Evolutionary conservation across 148 eudicot genomes (phyloP), one percentile per base, ranked within the genome.

Genomic region (Camellia sinensis): DNA sequence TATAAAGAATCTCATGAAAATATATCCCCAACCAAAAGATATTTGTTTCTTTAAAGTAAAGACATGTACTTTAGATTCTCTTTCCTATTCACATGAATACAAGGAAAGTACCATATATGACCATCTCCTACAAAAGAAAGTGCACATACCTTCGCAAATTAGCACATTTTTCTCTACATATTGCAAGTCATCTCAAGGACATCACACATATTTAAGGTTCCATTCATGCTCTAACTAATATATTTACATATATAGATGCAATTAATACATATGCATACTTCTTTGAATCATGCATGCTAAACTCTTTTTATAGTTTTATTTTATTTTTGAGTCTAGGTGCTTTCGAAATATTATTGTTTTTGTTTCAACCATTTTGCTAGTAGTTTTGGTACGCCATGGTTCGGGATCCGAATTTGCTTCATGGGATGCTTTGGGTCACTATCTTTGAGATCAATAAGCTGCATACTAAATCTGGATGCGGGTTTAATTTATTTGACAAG

Each of bases 401-500:
- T 41, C 73, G 43, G 73, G 29, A 0, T 43, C 73, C 18, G 11
- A 46, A 67, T 3, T 69, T 69, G 29, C 73, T 69, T 6, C 73
- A 69, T 69, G 73, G 73, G 73, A 69, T 22, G 53, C 73, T 69
- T 44, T 5, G 17, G 3, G 73, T 69, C 8, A 69, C 73, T 22
- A 2, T 69, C 2, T 44, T 43, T 45, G 73, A 69, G 53, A 22
- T 46, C 21, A 37, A 19, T 13, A 69, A 5, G 73, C 73, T 43
- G 7, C 12, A 17, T 14, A 67, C 4, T 48, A 48, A 5, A 67
- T 41, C 3, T 13, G 10, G 29, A 67, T 41, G 3, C 6, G 19
- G 29, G 52, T 69, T 18, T 69, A 15, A 18, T 18, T 69, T 69
- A 44, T 69, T 4, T 17, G 52, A 5, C 53, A 7, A 43, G 73